phyloP scores from a whole-genome alignment of 805 yeast genomes.

The Pichia deserticola region DNA sequence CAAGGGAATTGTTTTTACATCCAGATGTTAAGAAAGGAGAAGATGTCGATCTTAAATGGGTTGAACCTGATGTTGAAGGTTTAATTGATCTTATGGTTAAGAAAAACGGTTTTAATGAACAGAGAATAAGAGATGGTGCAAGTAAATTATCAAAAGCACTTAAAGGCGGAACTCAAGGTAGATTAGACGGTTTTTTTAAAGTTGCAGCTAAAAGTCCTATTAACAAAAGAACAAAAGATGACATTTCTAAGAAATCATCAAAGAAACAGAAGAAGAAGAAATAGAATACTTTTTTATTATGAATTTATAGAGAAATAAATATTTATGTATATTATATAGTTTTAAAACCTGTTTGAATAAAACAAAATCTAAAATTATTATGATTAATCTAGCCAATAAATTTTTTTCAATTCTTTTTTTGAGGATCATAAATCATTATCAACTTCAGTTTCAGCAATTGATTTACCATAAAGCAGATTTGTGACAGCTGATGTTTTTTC shows the following conservation, averaged over 20 bases:
- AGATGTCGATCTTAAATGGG: constrained; percentile 73
- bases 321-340: too few species aligned
- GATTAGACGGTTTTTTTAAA: constrained; percentile 87
- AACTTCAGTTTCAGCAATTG: too few species aligned
- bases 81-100: constrained; percentile 74
- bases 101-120: constrained; percentile 89
- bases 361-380: too few species aligned
- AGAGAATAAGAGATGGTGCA: constrained; percentile 81
- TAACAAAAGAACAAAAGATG: constrained; percentile 31
- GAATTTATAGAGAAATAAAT: too few species aligned
- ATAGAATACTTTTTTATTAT: not conserved
- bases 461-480: not conserved
- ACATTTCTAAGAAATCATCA: constrained; percentile 17
- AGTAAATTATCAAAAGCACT: constrained; percentile 77
- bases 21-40: constrained; percentile 71
- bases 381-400: too few species aligned
- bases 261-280: constrained; percentile 10
- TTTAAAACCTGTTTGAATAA: too few species aligned
- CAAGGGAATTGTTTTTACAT: constrained; percentile 69
- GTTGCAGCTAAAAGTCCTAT: constrained; percentile 38
- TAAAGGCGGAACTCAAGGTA: constrained; percentile 81
- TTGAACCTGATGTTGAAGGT: constrained; percentile 80
- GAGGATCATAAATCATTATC: not conserved
- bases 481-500: constrained; percentile 5
- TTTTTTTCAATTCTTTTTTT: not conserved